phyloP scores from a whole-genome alignment of 2,329 filamentous ascomycete genomes.

The Fusarium dimerum region DNA sequence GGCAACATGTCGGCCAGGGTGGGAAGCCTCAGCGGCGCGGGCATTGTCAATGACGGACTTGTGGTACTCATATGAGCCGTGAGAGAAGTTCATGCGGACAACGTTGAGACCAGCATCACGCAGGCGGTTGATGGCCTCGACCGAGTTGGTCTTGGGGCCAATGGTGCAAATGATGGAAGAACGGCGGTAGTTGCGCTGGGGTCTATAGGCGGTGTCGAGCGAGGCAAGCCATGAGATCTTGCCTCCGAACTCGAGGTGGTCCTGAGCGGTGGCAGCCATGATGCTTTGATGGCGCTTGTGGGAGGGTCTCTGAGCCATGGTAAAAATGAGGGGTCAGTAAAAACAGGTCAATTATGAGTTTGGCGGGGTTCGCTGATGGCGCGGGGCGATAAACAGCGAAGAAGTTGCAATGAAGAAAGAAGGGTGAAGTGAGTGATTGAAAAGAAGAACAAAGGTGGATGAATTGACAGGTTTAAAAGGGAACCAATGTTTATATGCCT shows the following conservation, averaged over 20 bases:
- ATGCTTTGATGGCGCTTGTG: conserved; percentile 39
- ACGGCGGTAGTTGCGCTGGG: conserved; percentile 87
- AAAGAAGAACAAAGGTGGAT: conserved; percentile 6
- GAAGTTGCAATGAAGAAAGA: conserved; percentile 15
- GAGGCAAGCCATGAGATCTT: conserved; percentile 65
- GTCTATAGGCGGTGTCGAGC: conserved; percentile 87
- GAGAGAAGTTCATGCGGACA: conserved; percentile 99
- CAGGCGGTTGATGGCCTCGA: conserved; percentile 94
- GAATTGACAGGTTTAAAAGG: conserved; percentile 7
- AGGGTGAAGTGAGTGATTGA: conserved; percentile 6
- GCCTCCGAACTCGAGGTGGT: conserved; percentile 79
- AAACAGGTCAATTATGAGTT: conserved; percentile 5
- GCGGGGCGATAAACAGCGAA: conserved; percentile 21
- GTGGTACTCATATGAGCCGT: conserved; percentile 81
- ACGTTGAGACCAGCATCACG: conserved; percentile 92
- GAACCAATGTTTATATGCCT: conserved; percentile 23
- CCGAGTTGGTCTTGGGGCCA: conserved; percentile 98
- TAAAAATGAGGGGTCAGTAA: conserved; percentile 26
- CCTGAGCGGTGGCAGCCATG: conserved; percentile 70
- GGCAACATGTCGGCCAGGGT: conserved; percentile 83
- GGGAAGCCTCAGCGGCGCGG: conserved; percentile 76
- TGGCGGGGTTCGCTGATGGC: conserved; percentile 6
- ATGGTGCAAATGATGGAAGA: conserved; percentile 99
- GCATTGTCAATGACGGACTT: conserved; percentile 98
- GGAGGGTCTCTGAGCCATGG: conserved; percentile 35